Base-by-base conservation (phyloP, 176 grass and related monocot species). In the Carex myosuroides region DNA sequence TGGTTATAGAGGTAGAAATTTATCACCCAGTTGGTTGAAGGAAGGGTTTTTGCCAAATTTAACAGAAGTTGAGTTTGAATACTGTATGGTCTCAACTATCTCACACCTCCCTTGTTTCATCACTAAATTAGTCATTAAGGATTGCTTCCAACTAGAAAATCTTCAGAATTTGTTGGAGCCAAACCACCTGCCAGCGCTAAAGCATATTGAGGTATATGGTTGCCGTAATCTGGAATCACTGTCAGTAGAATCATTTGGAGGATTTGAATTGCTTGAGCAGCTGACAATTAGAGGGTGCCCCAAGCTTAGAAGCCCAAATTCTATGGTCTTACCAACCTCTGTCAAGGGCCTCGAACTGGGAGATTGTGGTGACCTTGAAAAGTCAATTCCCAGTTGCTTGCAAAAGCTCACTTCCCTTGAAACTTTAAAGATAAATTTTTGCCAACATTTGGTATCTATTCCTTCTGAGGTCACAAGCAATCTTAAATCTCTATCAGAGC, bases 321-420 rank as follows among this genome's bases (percentile, higher is more conserved):
- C 17, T 5, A 70, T 87, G 61, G 30, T 42, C 4, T 70, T 87
- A 20, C 85, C 85, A 35, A 13, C 65, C 18, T 87, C 79, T 7
- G n/a, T 87, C 64, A 71, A 87, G 33, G 7, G 3, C 2, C 50
- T 82, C 8, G 3, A 16, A 17, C n/a, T 87, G 14, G 0, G 0
- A 42, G 16, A 24, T 2, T 87, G 79, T 26, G 79, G 85, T 20
- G 29, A 82, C 12, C 46, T 87, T 53, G 79, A 48, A 29, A 41
- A 61, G 6, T 73, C 39, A 6, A 18, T 82, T 54, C 64, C 85
- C 17, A 13, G 7, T n/a, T 60, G 46, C 33, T 59, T 87, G 12
- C 21, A 50, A 18, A 87, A 87, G 5, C 79, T 82, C 29, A 75
- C 26, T 55, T 87, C 78, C 8, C 78, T 87, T 2, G 22, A 26